Conservation (phyloP, 2,329 filamentous ascomycete species). For the Fusarium succisae region DNA sequence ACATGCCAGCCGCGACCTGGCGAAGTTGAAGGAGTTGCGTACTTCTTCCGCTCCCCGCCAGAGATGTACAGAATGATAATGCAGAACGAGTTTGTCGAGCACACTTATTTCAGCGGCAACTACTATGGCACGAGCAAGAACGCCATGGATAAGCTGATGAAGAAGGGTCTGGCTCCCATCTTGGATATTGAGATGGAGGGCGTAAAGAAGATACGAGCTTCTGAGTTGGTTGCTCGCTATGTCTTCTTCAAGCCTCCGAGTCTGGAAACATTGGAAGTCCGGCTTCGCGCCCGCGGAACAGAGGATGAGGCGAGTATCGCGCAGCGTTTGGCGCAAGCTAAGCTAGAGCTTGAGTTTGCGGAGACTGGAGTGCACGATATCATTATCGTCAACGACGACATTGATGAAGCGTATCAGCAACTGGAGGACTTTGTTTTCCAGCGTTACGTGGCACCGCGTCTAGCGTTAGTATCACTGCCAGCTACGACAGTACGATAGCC, state of each 20-base stretch:
- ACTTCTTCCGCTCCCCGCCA: background rate
- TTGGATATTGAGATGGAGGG: background rate
- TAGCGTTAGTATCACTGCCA: too few species aligned
- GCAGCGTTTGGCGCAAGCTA: background rate
- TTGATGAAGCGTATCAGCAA: background rate
- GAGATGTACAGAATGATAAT: background rate
- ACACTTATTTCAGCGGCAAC: background rate
- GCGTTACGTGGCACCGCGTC: background rate
- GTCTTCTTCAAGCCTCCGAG: background rate
- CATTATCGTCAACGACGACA: background rate
- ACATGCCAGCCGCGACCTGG: background rate
- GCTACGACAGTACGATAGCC: too few species aligned
- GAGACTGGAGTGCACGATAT: background rate
- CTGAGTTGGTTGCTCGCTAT: background rate
- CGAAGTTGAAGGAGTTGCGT: fast-evolving
- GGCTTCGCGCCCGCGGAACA: fast-evolving
- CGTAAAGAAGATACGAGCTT: background rate
- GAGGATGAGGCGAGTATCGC: background rate
- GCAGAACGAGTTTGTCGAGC: background rate
- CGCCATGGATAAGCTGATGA: background rate
- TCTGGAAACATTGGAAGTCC: fast-evolving
- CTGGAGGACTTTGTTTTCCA: background rate
- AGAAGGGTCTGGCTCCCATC: fast-evolving
- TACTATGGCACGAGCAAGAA: background rate
- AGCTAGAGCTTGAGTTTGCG: background rate